Base-by-base conservation (phyloP, 176 grass and related monocot genomes). In the Oryza glumipatula region DNA sequence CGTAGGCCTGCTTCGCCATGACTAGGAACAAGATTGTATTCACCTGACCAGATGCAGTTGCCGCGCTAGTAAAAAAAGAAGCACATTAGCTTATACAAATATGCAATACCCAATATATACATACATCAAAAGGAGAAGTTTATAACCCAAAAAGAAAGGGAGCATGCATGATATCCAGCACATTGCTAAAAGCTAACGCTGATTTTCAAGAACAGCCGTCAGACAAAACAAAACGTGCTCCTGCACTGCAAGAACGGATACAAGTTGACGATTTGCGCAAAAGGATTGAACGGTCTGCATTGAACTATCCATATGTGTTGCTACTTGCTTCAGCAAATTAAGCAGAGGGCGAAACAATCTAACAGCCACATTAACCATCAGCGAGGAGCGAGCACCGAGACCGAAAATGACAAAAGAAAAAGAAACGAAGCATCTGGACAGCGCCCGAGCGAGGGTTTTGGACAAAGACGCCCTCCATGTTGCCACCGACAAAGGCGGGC, bases 1-100 rank as follows among this genome's bases (percentile, higher is more conserved):
- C 67, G 21, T 89, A 82, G 9, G 73, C 24, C 58, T 72, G 78
- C 72, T 89, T 89, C 7, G 73, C 78, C 88, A 89, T 89, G 88
- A 66, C 39, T 10, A 5, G 56, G 73, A 48, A 5, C 45, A 86
- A 49, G 73, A 44, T 67, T 67, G 44, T 32, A 17, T 56, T 33
- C 68, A 66, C 88, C 67, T 82, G 73, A 84, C n/a, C 2, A 89
- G 6, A 28, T 35, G 6, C 7, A 48, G 1, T 65, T 7, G 51
- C 41, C n/a, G 8, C 5, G 60, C 70, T 45, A 80, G 70, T 74
- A 28, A 67, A 74, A 74, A 39, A 41, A 41, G 15, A 58, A 8
- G 6, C 0, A 15, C 16, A 41, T 56, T 56, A 56, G 51, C 51
- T 56, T 56, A 9, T 58, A 58, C 54, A 58, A 58, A 17, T 0